Percentiles rank a stretch among this genome's conserved stretches.
Conservation (phyloP, 2,329 filamentous ascomycete genomes). For the Arthrobotrys sphaeroides region DNA sequence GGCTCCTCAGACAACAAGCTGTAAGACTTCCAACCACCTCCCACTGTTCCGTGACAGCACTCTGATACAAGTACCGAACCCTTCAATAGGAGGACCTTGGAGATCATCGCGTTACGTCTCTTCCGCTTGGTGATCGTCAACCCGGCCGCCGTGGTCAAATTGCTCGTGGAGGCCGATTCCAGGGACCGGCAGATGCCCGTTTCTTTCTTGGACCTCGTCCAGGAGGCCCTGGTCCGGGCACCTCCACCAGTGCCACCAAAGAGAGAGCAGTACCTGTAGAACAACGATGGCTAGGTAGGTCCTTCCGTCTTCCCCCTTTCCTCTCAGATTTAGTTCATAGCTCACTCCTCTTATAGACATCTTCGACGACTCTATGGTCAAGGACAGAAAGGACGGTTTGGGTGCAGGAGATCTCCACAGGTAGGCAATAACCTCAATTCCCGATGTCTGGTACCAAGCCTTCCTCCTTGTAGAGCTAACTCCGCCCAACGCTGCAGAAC, state of each 20-base stretch:
- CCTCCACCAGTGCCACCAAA: not conserved
- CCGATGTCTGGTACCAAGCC: not conserved
- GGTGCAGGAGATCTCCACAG: conserved; percentile 42
- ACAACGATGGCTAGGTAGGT: conserved; percentile 21
- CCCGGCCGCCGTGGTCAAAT: conserved; percentile 32
- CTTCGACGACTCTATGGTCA: conserved; percentile 15
- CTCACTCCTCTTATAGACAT: not conserved
- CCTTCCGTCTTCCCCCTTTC: not conserved
- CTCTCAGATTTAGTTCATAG: not conserved
- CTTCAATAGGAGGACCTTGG: conserved; percentile 32
- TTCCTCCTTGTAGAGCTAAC: not conserved
- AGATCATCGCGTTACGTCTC: conserved; percentile 21
- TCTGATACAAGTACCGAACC: not conserved
- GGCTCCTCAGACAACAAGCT: conserved; percentile 30
- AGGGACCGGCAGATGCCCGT: conserved; percentile 35
- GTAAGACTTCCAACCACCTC: not conserved
- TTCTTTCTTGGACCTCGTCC: conserved; percentile 27
- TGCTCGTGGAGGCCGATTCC: not conserved
- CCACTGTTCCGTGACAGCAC: not conserved
- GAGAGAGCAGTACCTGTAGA: conserved; percentile 12
- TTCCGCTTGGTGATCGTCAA: conserved; percentile 37
- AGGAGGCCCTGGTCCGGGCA: not conserved
- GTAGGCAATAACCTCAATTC: not conserved
- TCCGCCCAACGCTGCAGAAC: not conserved
- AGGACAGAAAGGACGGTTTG: conserved; percentile 25